Conservation (phyloP, 305 asterid genomes). For the Fraxinus paxiana region DNA sequence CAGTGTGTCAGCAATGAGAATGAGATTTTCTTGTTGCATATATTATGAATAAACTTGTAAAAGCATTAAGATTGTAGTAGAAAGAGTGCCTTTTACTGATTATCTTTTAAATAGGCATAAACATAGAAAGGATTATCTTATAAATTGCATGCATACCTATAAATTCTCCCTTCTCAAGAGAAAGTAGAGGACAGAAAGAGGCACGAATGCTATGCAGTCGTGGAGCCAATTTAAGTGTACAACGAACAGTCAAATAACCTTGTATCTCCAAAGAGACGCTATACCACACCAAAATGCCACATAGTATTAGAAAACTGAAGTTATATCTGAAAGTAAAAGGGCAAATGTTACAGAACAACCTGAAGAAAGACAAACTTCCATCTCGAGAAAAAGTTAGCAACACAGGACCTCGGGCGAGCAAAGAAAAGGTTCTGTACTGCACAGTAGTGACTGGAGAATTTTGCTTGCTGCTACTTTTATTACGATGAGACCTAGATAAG, state of each 20-base stretch:
- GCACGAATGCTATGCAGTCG: slow-evolving; percentile 86
- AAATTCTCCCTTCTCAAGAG: slow-evolving; percentile 95
- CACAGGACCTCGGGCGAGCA: slow-evolving; percentile 91
- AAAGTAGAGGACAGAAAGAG: slow-evolving; percentile 93
- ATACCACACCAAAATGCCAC: slow-evolving; percentile 19
- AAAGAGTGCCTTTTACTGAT: neutral
- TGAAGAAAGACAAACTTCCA: slow-evolving; percentile 88
- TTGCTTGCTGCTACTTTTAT: slow-evolving; percentile 57
- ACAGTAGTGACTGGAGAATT: slow-evolving; percentile 81
- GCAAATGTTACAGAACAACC: slow-evolving; percentile 39
- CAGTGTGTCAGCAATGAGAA: slow-evolving; percentile 8
- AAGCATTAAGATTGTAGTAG: neutral
- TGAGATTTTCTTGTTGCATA: neutral
- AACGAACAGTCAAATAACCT: slow-evolving; percentile 83
- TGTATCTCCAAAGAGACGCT: slow-evolving; percentile 78
- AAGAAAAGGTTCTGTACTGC: slow-evolving; percentile 81
- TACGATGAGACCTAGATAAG: slow-evolving; percentile 74
- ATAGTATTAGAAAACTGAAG: slow-evolving; percentile 14
- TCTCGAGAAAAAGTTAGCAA: slow-evolving; percentile 70
- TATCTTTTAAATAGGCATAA: neutral
- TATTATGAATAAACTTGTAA: neutral
- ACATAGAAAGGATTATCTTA: neutral
- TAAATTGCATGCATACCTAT: slow-evolving; percentile 46
- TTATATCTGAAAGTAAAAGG: slow-evolving; percentile 7
- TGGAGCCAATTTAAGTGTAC: slow-evolving; percentile 77